Conservation (phyloP, 176 grass and related monocot genomes). For the Elymus sibiricus region DNA sequence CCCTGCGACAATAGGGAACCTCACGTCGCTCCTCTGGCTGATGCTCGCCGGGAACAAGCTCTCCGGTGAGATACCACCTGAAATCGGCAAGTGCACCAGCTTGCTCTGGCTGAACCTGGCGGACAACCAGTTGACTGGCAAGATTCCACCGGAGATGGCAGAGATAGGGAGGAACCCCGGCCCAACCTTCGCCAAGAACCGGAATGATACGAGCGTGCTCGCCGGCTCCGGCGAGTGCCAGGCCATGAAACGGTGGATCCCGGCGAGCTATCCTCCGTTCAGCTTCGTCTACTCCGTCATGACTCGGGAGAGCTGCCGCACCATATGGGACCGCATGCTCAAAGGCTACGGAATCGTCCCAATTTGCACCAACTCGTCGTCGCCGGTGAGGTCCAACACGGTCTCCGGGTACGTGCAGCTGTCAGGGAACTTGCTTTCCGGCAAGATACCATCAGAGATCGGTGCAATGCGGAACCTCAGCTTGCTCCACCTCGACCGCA, state of each 20-base stretch:
- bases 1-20: constrained; percentile 57
- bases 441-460: constrained; percentile 49
- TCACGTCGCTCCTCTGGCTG: constrained; percentile 89
- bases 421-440: constrained; percentile 65
- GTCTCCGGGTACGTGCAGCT: constrained; percentile 80
- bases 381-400: constrained; percentile 41
- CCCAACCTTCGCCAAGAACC: constrained; percentile 65
- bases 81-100: constrained; percentile 82
- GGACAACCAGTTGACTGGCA: constrained; percentile 50
- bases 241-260: constrained; percentile 82
- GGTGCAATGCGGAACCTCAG: constrained; percentile 59
- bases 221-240: constrained; percentile 78
- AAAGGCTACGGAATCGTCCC: constrained; percentile 81
- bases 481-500: constrained; percentile 67
- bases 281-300: constrained; percentile 74
- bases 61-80: constrained; percentile 58
- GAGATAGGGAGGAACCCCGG: constrained; percentile 56
- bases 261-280: constrained; percentile 84
- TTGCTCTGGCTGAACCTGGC: constrained; percentile 90
- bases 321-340: constrained; percentile 58
- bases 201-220: neutral
- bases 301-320: constrained; percentile 64
- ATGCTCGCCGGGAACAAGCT: constrained; percentile 83
- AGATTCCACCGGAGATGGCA: constrained; percentile 60
- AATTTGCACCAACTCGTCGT: constrained; percentile 56